phyloP scores from a whole-genome alignment of 495 filamentous ascomycete genomes.

The Neurospora africana region DNA sequence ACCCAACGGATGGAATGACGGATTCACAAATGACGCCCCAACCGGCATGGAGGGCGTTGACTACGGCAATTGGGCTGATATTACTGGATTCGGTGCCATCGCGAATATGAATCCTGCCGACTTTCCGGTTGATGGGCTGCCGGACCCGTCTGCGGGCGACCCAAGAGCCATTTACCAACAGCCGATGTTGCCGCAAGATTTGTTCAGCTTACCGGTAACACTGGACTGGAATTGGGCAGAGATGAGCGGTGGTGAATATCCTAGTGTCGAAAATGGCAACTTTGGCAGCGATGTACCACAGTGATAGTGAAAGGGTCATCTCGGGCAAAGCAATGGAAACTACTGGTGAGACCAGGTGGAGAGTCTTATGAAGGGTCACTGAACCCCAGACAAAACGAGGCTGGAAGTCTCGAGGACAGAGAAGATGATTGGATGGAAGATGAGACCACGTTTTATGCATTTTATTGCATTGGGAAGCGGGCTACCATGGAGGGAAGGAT shows the following conservation, averaged over 20 bases:
- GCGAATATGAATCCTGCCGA: neutral
- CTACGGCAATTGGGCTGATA: conserved; percentile 38
- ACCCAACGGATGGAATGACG: conserved; percentile 21
- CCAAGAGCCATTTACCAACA: conserved; percentile 47
- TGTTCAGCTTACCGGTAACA: conserved; percentile 94
- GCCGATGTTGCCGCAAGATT: conserved; percentile 89
- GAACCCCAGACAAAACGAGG: neutral
- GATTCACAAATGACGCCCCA: conserved; percentile 9
- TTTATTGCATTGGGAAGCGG: neutral
- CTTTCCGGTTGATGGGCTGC: conserved; percentile 18
- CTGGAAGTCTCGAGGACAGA: neutral
- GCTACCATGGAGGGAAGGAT: neutral
- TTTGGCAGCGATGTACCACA: conserved; percentile 13
- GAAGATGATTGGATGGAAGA: neutral
- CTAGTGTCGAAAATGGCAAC: conserved; percentile 43
- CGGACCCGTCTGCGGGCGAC: conserved; percentile 27
- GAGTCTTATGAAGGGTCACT: neutral
- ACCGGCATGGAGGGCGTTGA: conserved; percentile 18
- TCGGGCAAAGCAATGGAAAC: neutral
- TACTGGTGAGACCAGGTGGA: neutral
- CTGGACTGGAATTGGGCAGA: conserved; percentile 99
- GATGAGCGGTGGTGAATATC: conserved; percentile 51
- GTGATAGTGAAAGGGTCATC: neutral
- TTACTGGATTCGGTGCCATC: conserved; percentile 31
- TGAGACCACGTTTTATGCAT: neutral